phyloP scores from a whole-genome alignment of 1,284 basidiomycete genomes.

The Pholiota adiposa region DNA sequence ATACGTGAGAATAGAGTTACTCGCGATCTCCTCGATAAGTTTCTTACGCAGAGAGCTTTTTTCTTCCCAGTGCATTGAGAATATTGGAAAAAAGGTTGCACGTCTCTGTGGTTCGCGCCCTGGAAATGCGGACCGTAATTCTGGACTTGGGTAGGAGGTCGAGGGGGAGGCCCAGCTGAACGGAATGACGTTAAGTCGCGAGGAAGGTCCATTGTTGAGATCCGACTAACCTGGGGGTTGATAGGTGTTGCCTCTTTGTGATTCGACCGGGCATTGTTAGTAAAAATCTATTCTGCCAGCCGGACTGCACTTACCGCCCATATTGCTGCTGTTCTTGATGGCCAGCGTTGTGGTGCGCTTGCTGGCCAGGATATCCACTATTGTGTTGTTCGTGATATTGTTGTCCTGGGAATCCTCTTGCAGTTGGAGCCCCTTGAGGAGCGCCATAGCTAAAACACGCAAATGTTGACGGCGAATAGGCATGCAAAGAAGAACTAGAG shows the following conservation, averaged over 20 bases:
- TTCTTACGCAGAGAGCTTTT: conserved; percentile 77
- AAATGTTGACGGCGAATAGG: neutral
- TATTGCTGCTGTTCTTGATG: conserved; percentile 19
- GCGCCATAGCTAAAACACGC: conserved; percentile 20
- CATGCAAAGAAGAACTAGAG: neutral
- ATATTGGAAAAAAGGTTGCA: conserved; percentile 78
- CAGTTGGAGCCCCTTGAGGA: conserved; percentile 22
- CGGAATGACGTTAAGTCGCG: neutral
- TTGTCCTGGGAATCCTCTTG: conserved; percentile 41
- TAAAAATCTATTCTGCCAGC: conserved; percentile 15
- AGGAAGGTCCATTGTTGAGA: neutral
- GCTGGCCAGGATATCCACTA: conserved; percentile 43
- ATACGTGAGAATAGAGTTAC: neutral
- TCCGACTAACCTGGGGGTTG: conserved; percentile 24
- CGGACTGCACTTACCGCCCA: conserved; percentile 1
- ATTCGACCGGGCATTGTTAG: neutral
- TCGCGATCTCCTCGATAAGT: neutral
- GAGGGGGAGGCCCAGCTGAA: conserved; percentile 48
- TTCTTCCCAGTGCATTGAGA: conserved; percentile 83
- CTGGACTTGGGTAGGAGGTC: conserved; percentile 68
- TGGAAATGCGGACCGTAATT: conserved; percentile 70
- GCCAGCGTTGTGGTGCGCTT: conserved; percentile 21
- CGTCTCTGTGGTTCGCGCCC: conserved; percentile 49
- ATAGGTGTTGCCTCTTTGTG: conserved; percentile 19
- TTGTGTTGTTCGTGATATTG: conserved; percentile 40